Evolutionary conservation across 169 alveolate species (phyloP).

Genomic region (Plasmodium vinckei): DNA sequence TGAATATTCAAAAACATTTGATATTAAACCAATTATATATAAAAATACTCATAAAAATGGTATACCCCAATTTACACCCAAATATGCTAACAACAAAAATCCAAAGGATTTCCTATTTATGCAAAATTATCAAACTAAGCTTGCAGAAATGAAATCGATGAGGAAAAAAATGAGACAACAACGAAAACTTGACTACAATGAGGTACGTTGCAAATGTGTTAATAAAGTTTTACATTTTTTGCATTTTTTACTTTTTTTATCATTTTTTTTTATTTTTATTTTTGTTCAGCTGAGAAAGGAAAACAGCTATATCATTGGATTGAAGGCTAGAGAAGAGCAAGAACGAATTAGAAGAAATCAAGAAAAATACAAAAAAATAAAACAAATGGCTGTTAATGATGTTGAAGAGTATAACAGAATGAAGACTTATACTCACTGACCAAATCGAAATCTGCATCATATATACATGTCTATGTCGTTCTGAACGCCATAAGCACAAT

Average conservation of each 20-base stretch:
- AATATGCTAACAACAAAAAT: constrained; percentile 60
- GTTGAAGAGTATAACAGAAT: constrained; percentile 68
- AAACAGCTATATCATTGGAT: constrained; percentile 40
- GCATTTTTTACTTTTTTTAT: background rate
- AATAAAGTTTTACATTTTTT: background rate
- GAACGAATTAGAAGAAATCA: constrained; percentile 51
- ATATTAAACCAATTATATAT: constrained; percentile 47
- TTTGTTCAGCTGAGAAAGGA: constrained; percentile 70
- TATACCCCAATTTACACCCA: constrained; percentile 60
- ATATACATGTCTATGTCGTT: no score
- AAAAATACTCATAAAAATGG: background rate
- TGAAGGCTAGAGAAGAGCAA: constrained; percentile 57
- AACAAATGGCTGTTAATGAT: constrained; percentile 65
- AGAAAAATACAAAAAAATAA: constrained; percentile 65
- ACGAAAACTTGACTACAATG: constrained; percentile 65
- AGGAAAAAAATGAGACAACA: constrained; percentile 59
- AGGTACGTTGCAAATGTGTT: constrained; percentile 14
- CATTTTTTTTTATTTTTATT: background rate
- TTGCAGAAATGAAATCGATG: constrained; percentile 51
- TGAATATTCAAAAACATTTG: constrained; percentile 17
- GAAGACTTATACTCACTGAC: constrained; percentile 70
- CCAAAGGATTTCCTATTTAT: constrained; percentile 55
- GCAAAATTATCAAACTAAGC: constrained; percentile 45
- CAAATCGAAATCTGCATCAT: no score
- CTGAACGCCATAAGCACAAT: no score